Evolutionary conservation across 768 basidiomycete genomes (phyloP).

Genomic region (Pleurotus eryngii): DNA sequence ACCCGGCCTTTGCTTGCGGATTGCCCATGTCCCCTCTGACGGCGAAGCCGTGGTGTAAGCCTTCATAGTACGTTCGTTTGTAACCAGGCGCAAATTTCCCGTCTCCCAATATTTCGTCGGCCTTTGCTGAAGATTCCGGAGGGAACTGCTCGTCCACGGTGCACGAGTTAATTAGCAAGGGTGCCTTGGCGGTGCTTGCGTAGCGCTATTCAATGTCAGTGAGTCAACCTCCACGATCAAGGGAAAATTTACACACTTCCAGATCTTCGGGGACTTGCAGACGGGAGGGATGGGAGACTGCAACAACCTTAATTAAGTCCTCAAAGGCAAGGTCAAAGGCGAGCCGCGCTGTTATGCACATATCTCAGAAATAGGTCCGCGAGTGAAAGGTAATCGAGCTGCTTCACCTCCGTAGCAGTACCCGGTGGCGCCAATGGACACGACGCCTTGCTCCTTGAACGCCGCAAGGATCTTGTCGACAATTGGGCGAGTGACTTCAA

Average conservation of each 20-base stretch:
- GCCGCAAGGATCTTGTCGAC: slow-evolving; percentile 27
- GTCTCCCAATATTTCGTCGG: slow-evolving; percentile 47
- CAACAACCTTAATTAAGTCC: slow-evolving; percentile 42
- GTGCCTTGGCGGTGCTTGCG: slow-evolving; percentile 38
- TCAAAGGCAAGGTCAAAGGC: slow-evolving; percentile 63
- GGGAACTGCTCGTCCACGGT: slow-evolving; percentile 51
- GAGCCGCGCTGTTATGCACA: slow-evolving; percentile 14
- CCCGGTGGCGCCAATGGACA: slow-evolving; percentile 25
- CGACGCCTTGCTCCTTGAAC: slow-evolving; percentile 30
- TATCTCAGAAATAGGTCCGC: slow-evolving; percentile 20
- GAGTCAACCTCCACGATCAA: background rate
- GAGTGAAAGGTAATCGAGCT: slow-evolving; percentile 12
- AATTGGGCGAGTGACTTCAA: slow-evolving; percentile 17
- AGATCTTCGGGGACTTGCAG: slow-evolving; percentile 57
- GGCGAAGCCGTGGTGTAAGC: slow-evolving; percentile 38
- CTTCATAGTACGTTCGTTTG: slow-evolving; percentile 33
- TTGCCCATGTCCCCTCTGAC: slow-evolving; percentile 37
- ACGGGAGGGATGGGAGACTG: slow-evolving; percentile 58
- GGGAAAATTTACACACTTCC: slow-evolving; percentile 36
- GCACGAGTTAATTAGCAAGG: slow-evolving; percentile 70
- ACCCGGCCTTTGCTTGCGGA: slow-evolving; percentile 46
- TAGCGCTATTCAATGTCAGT: slow-evolving; percentile 39
- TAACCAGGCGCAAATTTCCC: slow-evolving; percentile 47
- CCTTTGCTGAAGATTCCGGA: slow-evolving; percentile 34
- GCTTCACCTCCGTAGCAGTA: slow-evolving; percentile 25